A percentile compares a stretch with the other conserved stretches of the same genome.
These are phyloP conservation scores for Albugo candida DNA, from an alignment of 352 stramenopile genomes.

Conservation along the genomic window DNA sequence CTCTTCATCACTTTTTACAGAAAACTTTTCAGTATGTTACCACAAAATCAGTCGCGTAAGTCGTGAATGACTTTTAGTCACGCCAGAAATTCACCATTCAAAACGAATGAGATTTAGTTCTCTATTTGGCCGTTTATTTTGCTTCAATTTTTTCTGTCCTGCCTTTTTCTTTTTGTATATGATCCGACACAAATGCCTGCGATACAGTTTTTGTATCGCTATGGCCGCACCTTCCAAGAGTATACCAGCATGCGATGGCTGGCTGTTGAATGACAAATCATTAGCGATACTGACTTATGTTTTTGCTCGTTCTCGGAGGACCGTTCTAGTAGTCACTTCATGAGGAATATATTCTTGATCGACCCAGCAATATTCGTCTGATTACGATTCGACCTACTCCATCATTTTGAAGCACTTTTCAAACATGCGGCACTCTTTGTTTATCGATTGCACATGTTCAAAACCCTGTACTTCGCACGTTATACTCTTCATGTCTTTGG, in stretches of 20 bases:
- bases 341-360: slow-evolving; percentile 71
- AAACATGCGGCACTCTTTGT: slow-evolving; percentile 47
- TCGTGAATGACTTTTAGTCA: too few species aligned
- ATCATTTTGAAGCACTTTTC: slow-evolving; percentile 58
- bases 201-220: slow-evolving; percentile 66
- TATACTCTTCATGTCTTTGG: slow-evolving; percentile 53
- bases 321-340: slow-evolving; percentile 55
- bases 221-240: slow-evolving; percentile 18
- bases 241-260: neutral
- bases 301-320: slow-evolving; percentile 45
- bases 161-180: slow-evolving; percentile 52
- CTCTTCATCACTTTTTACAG: too few species aligned
- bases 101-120: too few species aligned
- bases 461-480: slow-evolving; percentile 29
- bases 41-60: too few species aligned
- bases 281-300: slow-evolving; percentile 23
- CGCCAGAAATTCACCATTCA: too few species aligned
- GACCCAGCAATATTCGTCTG: slow-evolving; percentile 15
- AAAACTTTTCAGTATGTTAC: too few species aligned
- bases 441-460: slow-evolving; percentile 18
- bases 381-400: neutral
- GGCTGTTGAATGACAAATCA: neutral
- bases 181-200: slow-evolving; percentile 33
- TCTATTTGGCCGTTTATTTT: slow-evolving; percentile 22
- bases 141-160: slow-evolving; percentile 69